Evolutionary conservation across 2,329 filamentous ascomycete species (phyloP).

Genomic region (Microdochium paspali): DNA sequence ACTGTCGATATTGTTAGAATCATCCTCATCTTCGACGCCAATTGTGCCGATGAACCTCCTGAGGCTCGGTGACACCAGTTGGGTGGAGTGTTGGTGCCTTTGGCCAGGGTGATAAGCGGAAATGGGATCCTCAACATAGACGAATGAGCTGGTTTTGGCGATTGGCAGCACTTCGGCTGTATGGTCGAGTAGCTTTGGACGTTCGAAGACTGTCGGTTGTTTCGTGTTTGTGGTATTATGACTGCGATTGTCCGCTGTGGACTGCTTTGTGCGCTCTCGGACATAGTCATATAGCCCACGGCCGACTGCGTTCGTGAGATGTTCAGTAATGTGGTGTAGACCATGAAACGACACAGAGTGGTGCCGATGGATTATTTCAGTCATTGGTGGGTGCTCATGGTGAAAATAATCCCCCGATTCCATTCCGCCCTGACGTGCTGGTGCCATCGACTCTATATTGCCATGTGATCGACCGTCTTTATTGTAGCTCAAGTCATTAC

Average conservation of each 20-base stretch:
- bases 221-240: no score
- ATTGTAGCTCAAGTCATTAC: no score
- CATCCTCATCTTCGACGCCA: no score
- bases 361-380: neutral
- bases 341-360: slow-evolving; percentile 1
- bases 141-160: neutral
- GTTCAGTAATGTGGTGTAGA: slow-evolving; percentile 2
- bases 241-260: neutral
- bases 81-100: neutral
- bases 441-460: no score
- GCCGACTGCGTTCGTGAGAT: neutral
- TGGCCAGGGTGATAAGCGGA: slow-evolving; percentile 9
- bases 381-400: slow-evolving; percentile 1
- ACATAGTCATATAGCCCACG: neutral
- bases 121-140: neutral
- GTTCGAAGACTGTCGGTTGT: neutral
- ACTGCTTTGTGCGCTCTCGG: neutral
- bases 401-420: neutral
- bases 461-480: no score
- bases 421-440: no score
- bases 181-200: neutral
- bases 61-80: neutral
- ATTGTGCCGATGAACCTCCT: no score
- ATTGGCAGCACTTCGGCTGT: neutral
- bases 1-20: no score